Evolutionary conservation across 805 yeast genomes (phyloP), one percentile per base, ranked within the genome.

Genomic region (Kazachstania psychrophila): DNA sequence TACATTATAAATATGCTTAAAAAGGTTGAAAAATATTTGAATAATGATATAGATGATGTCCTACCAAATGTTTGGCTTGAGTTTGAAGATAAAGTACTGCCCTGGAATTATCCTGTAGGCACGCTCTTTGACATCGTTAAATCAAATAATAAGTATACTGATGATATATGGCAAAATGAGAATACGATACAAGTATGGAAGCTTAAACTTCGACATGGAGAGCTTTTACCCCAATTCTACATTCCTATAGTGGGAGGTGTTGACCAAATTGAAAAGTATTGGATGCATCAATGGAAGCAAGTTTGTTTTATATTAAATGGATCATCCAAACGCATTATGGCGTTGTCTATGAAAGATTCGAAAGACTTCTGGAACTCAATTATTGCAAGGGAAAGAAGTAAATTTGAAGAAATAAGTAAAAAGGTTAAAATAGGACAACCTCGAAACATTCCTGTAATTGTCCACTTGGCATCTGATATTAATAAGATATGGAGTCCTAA

Each of bases 281-380:
- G 92, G 79, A 62, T 77, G 42, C 87, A 89, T 52, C 86, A 77
- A 41, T 61, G 86, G 53, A 89, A 92, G 50, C 96, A 89, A 51
- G 72, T 86, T 4, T 76, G 86, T 49, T 85, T 69, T 49, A 73
- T 86, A 0, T 56, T 82, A 25, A 75, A 79, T 45, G 95, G 95
- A 0, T 71, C 75, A n/a, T 70, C 95, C 5, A 85, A 81, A 42
- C 70, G 76, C 2, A 73, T 89, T n/a, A 81, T 89, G 94, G 68
- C 68, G 18, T 61, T 89, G 37, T 73, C 92, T 5, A 77, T 74
- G 42, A 66, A 65, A 1, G 78, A 79, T 35, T 70, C 89, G 0
- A 58, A 64, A 17, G 51, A 52, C 1, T 62, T 86, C 33, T 82
- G 88, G 82, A 46, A 62, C 1, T 58, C 79, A 8, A 65, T 77